A percentile compares a stretch with the other conserved stretches of the same genome.
Evolutionary conservation across 2,329 filamentous ascomycete species (phyloP).

Genomic region (Trichoderma arundinaceum): DNA sequence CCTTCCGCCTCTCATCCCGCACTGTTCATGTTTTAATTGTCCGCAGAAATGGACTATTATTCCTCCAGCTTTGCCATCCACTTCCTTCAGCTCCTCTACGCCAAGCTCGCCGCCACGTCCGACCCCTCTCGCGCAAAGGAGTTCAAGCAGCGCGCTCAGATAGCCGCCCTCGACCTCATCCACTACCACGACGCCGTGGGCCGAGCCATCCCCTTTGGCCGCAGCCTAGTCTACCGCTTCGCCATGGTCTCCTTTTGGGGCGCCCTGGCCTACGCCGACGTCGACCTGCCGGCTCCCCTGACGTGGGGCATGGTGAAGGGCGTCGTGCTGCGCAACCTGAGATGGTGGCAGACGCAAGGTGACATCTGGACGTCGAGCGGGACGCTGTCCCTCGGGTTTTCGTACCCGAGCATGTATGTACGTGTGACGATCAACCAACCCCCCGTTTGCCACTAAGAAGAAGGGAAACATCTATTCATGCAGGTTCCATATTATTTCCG

Average conservation of each 20-base stretch:
- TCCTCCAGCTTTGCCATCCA: constrained; percentile 84
- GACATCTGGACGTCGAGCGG: constrained; percentile 78
- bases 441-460: neutral
- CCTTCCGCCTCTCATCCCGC: neutral
- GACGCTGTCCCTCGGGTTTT: constrained; percentile 77
- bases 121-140: constrained; percentile 70
- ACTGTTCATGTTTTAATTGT: neutral
- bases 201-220: constrained; percentile 75
- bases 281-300: constrained; percentile 72
- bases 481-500: constrained; percentile 26
- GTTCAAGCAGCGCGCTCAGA: constrained; percentile 70
- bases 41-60: constrained; percentile 79
- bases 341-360: constrained; percentile 79
- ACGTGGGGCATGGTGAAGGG: constrained; percentile 83
- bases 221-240: constrained; percentile 81
- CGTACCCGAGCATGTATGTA: constrained; percentile 77
- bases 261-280: constrained; percentile 74
- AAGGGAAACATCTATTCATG: constrained; percentile 3
- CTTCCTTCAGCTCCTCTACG: constrained; percentile 77
- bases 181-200: constrained; percentile 78
- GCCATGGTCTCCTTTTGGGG: constrained; percentile 87
- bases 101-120: constrained; percentile 70
- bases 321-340: constrained; percentile 72
- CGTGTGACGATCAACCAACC: constrained; percentile 38
- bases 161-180: constrained; percentile 71